A percentile compares a stretch with the other conserved stretches of the same genome.
Conservation (phyloP, 2,329 filamentous ascomycete species). For the Colletotrichum lini region DNA sequence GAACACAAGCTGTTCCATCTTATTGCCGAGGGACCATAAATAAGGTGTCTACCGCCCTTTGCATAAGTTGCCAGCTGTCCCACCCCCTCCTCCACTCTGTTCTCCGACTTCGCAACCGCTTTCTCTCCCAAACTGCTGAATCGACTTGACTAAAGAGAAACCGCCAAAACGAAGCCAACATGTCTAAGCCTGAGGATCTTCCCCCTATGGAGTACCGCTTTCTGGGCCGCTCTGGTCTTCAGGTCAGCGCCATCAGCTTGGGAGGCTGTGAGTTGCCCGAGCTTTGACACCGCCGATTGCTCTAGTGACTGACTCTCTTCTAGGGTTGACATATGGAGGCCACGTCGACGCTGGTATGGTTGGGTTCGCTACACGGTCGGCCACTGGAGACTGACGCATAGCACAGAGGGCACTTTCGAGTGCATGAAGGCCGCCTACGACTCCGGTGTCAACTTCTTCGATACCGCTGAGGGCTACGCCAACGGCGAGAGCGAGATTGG, state of each 20-base stretch:
- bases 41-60: constrained; percentile 32
- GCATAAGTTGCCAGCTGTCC: not conserved
- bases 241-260: constrained; percentile 81
- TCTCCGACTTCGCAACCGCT: constrained; percentile 30
- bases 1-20: constrained; percentile 17
- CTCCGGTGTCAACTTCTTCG: constrained; percentile 74
- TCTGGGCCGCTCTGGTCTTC: constrained; percentile 79
- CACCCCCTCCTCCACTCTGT: constrained; percentile 17
- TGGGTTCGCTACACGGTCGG: not conserved
- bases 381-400: not conserved
- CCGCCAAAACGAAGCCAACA: constrained; percentile 44
- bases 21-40: constrained; percentile 34
- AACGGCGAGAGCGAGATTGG: constrained; percentile 72
- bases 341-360: constrained; percentile 75
- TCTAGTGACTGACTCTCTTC: not conserved
- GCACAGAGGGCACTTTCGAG: constrained; percentile 62
- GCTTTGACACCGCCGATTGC: not conserved
- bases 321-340: constrained; percentile 78
- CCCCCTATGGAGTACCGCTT: constrained; percentile 78
- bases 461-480: constrained; percentile 71
- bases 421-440: constrained; percentile 75
- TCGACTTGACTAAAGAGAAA: not conserved
- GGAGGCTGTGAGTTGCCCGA: constrained; percentile 65
- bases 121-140: not conserved
- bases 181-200: constrained; percentile 59